Evolutionary conservation across 2,329 filamentous ascomycete species (phyloP).

Genomic region (Aspergillus felis): DNA sequence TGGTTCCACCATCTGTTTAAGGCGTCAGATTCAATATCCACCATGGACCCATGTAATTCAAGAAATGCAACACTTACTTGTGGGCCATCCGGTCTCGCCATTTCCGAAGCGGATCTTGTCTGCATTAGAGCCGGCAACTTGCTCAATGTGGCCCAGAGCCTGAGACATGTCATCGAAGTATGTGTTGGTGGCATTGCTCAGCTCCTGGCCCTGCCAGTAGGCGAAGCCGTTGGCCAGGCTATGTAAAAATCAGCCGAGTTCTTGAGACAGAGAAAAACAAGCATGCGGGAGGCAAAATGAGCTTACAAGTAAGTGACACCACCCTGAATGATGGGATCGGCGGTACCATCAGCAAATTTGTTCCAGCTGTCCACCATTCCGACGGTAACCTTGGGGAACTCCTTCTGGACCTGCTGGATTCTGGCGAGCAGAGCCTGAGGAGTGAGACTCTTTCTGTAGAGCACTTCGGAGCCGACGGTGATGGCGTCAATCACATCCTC

Average conservation of each 20-base stretch:
- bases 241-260: not conserved
- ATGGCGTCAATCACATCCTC: slow-evolving; percentile 62
- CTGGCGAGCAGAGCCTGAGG: slow-evolving; percentile 56
- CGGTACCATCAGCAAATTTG: slow-evolving; percentile 65
- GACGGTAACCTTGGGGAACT: slow-evolving; percentile 54
- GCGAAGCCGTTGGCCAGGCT: slow-evolving; percentile 65
- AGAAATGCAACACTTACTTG: slow-evolving; percentile 32
- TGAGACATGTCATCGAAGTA: slow-evolving; percentile 66
- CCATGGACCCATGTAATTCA: slow-evolving; percentile 1
- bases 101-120: slow-evolving; percentile 62
- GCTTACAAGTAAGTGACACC: slow-evolving; percentile 57
- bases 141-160: slow-evolving; percentile 61
- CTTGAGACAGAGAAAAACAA: not conserved
- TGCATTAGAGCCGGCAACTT: slow-evolving; percentile 49
- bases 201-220: slow-evolving; percentile 65
- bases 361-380: slow-evolving; percentile 72
- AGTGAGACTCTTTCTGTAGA: slow-evolving; percentile 66
- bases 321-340: slow-evolving; percentile 57
- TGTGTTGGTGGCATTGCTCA: slow-evolving; percentile 55
- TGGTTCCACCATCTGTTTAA: slow-evolving; percentile 48
- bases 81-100: slow-evolving; percentile 67
- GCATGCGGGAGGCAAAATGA: not conserved
- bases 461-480: slow-evolving; percentile 66
- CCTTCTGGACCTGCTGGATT: slow-evolving; percentile 58
- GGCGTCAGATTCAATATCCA: not conserved